A percentile compares a stretch with the other conserved stretches of the same genome.
These are phyloP conservation scores for Madurella mycetomatis DNA, from an alignment of 2,329 filamentous ascomycete genomes.

Conservation along the genomic window DNA sequence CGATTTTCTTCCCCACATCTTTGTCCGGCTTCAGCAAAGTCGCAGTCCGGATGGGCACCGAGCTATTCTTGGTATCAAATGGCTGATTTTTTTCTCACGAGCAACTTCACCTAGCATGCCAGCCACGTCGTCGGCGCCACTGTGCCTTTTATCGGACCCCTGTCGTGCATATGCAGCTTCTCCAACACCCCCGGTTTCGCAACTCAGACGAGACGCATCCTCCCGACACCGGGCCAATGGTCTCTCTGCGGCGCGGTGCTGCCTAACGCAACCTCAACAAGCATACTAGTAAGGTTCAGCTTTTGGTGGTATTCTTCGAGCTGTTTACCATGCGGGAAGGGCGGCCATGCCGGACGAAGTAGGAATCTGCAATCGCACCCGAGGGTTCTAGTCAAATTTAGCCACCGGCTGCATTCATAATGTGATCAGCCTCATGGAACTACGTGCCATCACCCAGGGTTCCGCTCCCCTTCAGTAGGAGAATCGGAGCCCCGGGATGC, in stretches of 20 bases:
- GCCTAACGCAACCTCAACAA: no score
- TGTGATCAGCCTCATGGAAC: no score
- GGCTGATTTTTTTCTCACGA: not conserved
- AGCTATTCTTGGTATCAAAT: not conserved
- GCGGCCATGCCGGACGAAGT: no score
- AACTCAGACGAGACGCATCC: not conserved
- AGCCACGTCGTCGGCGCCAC: not conserved
- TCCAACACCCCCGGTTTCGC: not conserved
- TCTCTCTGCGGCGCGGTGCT: no score
- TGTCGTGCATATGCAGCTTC: not conserved
- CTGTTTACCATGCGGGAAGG: no score
- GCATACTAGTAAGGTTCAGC: no score
- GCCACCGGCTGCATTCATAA: no score
- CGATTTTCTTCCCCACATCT: no score
- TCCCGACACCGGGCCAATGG: not conserved
- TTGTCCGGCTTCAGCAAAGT: no score
- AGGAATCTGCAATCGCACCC: no score
- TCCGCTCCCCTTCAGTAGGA: not conserved
- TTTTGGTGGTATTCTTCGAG: no score
- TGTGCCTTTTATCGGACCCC: not conserved
- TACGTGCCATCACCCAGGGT: not conserved
- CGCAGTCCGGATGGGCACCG: not conserved
- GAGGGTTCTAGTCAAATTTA: no score
- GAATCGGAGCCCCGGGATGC: not conserved
- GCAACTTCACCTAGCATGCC: not conserved